Base-by-base conservation (phyloP, 768 basidiomycete genomes). In the Pleurotus citrinopileatus region DNA sequence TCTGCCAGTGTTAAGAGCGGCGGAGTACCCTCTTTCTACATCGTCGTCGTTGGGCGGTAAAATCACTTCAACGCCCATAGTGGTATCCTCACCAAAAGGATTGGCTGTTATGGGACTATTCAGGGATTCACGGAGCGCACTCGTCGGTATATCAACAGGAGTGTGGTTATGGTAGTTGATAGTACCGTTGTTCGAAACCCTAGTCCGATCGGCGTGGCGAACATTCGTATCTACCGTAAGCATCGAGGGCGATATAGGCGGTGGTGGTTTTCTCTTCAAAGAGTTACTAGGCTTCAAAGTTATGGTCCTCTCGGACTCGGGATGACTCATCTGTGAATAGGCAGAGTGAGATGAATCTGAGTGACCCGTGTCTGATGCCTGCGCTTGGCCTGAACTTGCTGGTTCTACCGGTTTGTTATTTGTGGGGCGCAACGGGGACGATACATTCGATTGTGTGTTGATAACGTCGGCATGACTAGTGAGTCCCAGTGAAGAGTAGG, bases 1-100 rank as follows among this genome's bases (percentile, higher is more conserved):
- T 20, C 19, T 12, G 8, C 52, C 52, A 9, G 52, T 53, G n/a
- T 53, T 53, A 22, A 53, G 52, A 4, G 52, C 52, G n/a, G 52
- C 52, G 13, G 52, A 36, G 34, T 27, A 53, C 25, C 28, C 19
- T 12, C 23, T 26, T 23, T 19, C 23, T 20, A 19, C 25, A 29
- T 37, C 43, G 3, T 13, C 13, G 22, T 37, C 48, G 37, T 37
- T 51, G 7, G 9, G 17, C 20, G 34, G 34, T 12, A n/a, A 3
- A 12, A 12, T 32, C 20, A 40, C 38, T 6, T 26, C 43, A 7
- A 44, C 26, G 10, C 6, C 23, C 19, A n/a, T 40, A 7, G 17
- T 40, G 20, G 10, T 19, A 13, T 44, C 43, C 2, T 44, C 43
- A 8, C 23, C 43, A 17, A 44, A 44, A 4, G 43, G 43, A 27